A percentile compares a stretch with the other conserved stretches of the same genome.
Evolutionary conservation across 257 asterid genomes (phyloP).

Genomic region (Linaria vulgaris): DNA sequence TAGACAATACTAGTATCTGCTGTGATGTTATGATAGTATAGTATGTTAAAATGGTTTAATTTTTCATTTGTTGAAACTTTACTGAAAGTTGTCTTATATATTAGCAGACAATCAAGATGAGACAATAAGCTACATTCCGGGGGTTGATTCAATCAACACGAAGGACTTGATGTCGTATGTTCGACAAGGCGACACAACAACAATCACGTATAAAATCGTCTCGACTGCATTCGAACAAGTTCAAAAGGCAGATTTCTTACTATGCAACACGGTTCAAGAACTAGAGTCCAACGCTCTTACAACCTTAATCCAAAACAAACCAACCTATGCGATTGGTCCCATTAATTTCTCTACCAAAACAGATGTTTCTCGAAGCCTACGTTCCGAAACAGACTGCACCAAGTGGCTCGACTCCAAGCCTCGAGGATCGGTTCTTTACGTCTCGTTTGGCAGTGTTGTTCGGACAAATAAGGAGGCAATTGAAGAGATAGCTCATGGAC

Average conservation of each 20-base stretch:
- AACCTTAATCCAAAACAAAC: not conserved
- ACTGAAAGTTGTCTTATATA: not conserved
- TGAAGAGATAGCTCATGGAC: constrained; percentile 25
- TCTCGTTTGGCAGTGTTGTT: constrained; percentile 38
- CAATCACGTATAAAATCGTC: constrained; percentile 26
- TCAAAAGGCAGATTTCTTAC: constrained; percentile 29
- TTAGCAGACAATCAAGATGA: constrained; percentile 30
- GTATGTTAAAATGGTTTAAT: too few species aligned
- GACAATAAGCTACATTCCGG: constrained; percentile 42
- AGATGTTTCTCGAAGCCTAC: constrained; percentile 22
- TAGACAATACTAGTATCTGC: too few species aligned
- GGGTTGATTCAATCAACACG: constrained; percentile 38
- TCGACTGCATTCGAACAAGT: constrained; percentile 29
- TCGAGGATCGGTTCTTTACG: not conserved
- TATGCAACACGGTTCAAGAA: constrained; percentile 26
- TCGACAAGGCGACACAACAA: constrained; percentile 25
- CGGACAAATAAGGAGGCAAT: constrained; percentile 16
- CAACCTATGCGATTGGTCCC: not conserved
- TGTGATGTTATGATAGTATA: too few species aligned
- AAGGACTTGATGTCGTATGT: constrained; percentile 34
- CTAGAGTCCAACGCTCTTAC: constrained; percentile 26
- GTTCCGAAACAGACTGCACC: constrained; percentile 1
- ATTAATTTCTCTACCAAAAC: not conserved
- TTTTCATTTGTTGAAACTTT: not conserved
- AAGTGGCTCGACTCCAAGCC: constrained; percentile 2